Evolutionary conservation across 1,284 basidiomycete genomes (phyloP).

Genomic region (Somion occarium): DNA sequence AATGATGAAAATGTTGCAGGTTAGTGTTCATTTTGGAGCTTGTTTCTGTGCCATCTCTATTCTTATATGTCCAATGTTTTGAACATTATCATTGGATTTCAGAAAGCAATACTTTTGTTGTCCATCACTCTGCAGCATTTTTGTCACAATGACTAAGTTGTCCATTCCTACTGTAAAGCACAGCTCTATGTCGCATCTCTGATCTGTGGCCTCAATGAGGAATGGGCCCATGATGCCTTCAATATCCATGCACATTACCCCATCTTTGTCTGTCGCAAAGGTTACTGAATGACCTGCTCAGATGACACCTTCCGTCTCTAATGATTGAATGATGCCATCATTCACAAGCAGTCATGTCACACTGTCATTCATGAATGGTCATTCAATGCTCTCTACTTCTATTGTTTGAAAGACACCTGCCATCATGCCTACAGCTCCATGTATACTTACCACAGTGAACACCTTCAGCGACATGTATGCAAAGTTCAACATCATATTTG

Average conservation of each 20-base stretch:
- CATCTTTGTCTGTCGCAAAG: conserved; percentile 17
- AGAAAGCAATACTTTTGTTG: conserved; percentile 87
- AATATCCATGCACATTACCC: conserved; percentile 24
- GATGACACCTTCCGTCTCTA: conserved; percentile 24
- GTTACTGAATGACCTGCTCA: conserved; percentile 15
- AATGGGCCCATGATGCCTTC: conserved; percentile 40
- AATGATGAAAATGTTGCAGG: conserved; percentile 90
- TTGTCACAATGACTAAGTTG: conserved; percentile 80
- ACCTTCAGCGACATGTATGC: conserved; percentile 17
- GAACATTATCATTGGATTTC: too few species aligned
- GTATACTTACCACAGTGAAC: too few species aligned
- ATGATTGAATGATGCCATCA: conserved; percentile 41
- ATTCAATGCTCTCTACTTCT: too few species aligned
- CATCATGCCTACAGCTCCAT: too few species aligned
- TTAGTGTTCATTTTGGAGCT: too few species aligned
- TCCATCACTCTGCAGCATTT: conserved; percentile 85
- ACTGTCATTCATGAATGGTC: too few species aligned
- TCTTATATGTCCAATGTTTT: too few species aligned
- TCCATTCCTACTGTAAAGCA: conserved; percentile 66
- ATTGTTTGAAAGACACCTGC: conserved; percentile 23
- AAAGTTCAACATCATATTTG: conserved; percentile 12
- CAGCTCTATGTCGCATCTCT: conserved; percentile 54
- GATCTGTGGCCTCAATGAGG: conserved; percentile 76
- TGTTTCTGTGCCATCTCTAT: too few species aligned
- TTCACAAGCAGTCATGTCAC: conserved; percentile 55